These are phyloP conservation scores for Heritiera littoralis DNA, from an alignment of 345 rosid genomes.

Conservation along the genomic window DNA sequence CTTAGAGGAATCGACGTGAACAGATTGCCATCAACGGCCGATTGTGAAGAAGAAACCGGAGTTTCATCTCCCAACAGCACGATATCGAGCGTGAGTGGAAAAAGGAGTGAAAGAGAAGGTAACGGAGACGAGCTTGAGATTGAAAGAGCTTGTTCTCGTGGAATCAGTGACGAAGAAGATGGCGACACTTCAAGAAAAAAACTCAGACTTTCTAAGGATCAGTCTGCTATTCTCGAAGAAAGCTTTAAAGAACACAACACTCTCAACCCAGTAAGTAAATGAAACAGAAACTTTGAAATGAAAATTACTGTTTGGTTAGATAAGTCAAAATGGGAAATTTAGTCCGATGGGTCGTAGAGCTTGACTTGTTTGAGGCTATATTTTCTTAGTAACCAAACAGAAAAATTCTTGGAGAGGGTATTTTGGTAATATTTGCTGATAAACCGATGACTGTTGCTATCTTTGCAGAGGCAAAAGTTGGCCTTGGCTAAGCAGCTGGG, in stretches of 20 bases:
- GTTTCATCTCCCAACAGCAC: constrained; percentile 96
- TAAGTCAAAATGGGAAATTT: background rate
- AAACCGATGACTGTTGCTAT: background rate
- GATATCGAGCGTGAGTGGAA: constrained; percentile 83
- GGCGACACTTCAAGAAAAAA: constrained; percentile 92
- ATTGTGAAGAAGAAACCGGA: constrained; percentile 81
- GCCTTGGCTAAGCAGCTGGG: constrained; percentile 88
- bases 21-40: constrained; percentile 60
- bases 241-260: constrained; percentile 93
- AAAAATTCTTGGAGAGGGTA: constrained; percentile 19
- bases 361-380: background rate
- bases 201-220: constrained; percentile 89
- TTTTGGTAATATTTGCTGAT: constrained; percentile 16
- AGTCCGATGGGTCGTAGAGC: background rate
- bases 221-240: constrained; percentile 90
- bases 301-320: constrained; percentile 4
- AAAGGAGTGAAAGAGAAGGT: constrained; percentile 82
- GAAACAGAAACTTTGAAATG: background rate
- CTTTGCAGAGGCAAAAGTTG: constrained; percentile 76
- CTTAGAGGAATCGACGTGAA: constrained; percentile 89
- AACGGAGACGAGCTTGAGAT: constrained; percentile 62
- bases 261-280: constrained; percentile 80
- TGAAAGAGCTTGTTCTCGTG: constrained; percentile 72
- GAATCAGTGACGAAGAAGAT: constrained; percentile 87
- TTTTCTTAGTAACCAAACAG: constrained; percentile 28